Base-by-base conservation (phyloP, 192 early-diverging fungal genomes). In the Rhizophagus clarus region DNA sequence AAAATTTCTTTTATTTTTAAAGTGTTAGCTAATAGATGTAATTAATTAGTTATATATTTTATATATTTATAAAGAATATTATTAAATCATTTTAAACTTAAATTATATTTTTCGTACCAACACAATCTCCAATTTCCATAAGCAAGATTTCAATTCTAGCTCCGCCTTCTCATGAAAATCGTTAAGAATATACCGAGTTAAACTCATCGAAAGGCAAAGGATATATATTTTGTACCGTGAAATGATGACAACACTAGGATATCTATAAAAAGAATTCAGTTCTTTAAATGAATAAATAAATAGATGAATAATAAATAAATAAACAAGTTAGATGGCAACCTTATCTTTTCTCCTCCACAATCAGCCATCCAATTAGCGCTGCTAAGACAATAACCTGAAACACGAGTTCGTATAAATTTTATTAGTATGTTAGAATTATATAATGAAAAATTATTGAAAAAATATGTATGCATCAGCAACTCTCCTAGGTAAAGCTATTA, bases 311-410 rank as follows among this genome's bases (percentile, higher is more conserved):
- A 32, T 32, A 1, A 2, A 32, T 32, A 3, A 3, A 32, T 2
- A 51, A 28, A 64, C 72, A 12, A 61, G 0, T 73, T 2, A 68
- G 71, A 28, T 83, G 32, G 32, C 3, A 32, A 32, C 32, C 3
- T 32, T 2, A 83, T 84, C 68, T 86, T 87, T 77, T 91, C 85
- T 69, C 83, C 84, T 22, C 86, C 91, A 82, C 87, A 88, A 81
- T 92, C 91, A 26, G 94, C 83, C 5, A 88, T 83, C 94, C 94
- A 94, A 81, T 94, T 94, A 3, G 91, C 88, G 22, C 90, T 88
- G 6, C 94, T 93, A 49, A 95, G 86, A 68, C 88, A 90, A 82
- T 93, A 91, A 10, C 92, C 94, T 7, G 94, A 91, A 79, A 93
- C 93, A 79, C 81, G 20, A 86, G 71, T 47, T 82, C 83, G 56